Conservation (phyloP, 805 yeast genomes). For the Wickerhamiella kazuoi region DNA sequence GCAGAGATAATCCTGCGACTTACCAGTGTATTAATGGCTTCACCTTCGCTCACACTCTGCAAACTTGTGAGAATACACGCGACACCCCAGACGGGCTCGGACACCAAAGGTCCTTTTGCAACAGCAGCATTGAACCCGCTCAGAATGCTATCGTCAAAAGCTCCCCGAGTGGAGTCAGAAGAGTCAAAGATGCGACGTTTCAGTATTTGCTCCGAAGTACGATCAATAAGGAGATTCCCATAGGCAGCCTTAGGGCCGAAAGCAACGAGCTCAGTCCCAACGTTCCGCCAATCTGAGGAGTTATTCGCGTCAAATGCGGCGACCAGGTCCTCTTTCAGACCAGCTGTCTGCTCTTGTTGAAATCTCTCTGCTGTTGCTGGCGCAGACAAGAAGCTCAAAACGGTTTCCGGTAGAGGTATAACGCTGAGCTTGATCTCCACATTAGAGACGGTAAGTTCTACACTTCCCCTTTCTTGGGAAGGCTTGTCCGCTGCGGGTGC, state of each 20-base stretch:
- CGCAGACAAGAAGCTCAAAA: constrained; percentile 31
- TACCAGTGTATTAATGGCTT: constrained; percentile 15
- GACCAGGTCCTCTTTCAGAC: constrained; percentile 9
- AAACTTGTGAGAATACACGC: constrained; percentile 11
- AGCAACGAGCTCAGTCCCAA: constrained; percentile 28
- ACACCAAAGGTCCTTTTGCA: constrained; percentile 71
- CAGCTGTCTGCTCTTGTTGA: constrained; percentile 12
- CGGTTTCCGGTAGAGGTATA: constrained; percentile 37
- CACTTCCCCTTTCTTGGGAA: constrained; percentile 11
- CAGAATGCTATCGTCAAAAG: constrained; percentile 43
- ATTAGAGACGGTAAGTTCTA: constrained; percentile 34
- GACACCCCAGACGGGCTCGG: constrained; percentile 77
- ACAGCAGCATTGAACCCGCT: constrained; percentile 77
- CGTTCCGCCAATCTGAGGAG: constrained; percentile 3
- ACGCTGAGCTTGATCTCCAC: constrained; percentile 27
- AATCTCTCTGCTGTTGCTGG: constrained; percentile 23
- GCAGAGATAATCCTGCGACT: constrained; percentile 59
- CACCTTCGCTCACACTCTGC: constrained; percentile 15
- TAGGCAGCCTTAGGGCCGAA: constrained; percentile 56
- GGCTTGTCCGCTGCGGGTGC: constrained; percentile 8
- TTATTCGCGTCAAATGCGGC: background rate
- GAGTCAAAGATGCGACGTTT: constrained; percentile 8
- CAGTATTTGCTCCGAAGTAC: constrained; percentile 21
- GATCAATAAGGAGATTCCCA: constrained; percentile 31
- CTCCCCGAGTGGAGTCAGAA: constrained; percentile 13